Evolutionary conservation across 345 rosid genomes (phyloP), one percentile per base, ranked within the genome.

Genomic region (Trapa bicornis): DNA sequence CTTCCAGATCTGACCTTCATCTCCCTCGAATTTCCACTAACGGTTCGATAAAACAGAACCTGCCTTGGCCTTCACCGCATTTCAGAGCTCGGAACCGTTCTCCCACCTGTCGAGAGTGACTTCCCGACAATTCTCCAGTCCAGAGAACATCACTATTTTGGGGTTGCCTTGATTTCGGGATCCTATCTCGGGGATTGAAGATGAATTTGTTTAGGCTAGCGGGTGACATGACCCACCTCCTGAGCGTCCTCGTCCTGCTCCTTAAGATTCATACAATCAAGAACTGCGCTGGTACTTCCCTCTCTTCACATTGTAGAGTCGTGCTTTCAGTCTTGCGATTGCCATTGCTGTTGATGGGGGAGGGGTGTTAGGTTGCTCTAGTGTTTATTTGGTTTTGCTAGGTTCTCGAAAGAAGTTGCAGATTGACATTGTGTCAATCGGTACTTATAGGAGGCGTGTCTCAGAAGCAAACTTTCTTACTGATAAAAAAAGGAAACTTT

Each of bases 241-340:
- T 80, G 61, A 88, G 97, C 82, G 81, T 91, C 72, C 80, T 88
- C 13, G 92, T 91, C 77, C 79, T 88, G 83, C 97, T 91, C 64
- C 92, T 91, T 72, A 86, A 91, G 92, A 91, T 88, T 75, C 92
- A 86, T 79, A 88, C 96, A 71, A 88, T 91, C 78, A 91, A 91
- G 77, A 88, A 92, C 74, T 91, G 97, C 72, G 91, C 96, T 1
- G 89, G 96, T 88, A 68, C 56, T 13, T 22, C 29, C 29, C 37
- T 52, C 15, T 45, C 39, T 60, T 8, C 36, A 36, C 8, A 3
- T 33, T 35, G 22, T 48, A 36, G 35, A 14, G 22, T 12, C 22
- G 52, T 33, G 37, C 53, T 10, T 22, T 22, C 52, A 41, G 53
- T 15, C 29, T 22, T 22, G 37, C 5, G 11, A 8, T 1, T 29